Conservation (phyloP, 306 rosid genomes). For the Rosa chinensis region DNA sequence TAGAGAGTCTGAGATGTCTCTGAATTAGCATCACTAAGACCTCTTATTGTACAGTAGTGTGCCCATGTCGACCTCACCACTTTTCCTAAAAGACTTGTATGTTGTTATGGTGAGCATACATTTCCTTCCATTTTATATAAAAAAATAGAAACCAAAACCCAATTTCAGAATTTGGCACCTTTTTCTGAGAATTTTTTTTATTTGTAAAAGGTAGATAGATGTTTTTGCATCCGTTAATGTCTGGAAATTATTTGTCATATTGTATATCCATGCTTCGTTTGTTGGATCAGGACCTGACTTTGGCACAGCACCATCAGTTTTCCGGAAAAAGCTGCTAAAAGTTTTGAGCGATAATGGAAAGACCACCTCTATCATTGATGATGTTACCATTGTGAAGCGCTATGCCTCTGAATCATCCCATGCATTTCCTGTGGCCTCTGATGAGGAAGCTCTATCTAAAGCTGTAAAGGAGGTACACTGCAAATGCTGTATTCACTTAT, state of each 20-base stretch:
- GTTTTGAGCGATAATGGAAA: slow-evolving; percentile 71
- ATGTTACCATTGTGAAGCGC: slow-evolving; percentile 75
- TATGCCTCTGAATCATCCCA: slow-evolving; percentile 74
- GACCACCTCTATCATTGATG: slow-evolving; percentile 73
- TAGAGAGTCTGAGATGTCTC: neutral
- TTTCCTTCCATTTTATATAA: neutral
- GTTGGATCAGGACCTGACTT: slow-evolving; percentile 76
- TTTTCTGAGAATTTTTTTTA: neutral
- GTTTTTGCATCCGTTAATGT: neutral
- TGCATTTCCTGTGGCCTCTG: slow-evolving; percentile 78
- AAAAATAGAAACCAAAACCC: neutral
- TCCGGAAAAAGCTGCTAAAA: slow-evolving; percentile 68
- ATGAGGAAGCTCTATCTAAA: slow-evolving; percentile 81
- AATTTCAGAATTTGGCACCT: neutral
- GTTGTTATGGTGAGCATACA: neutral
- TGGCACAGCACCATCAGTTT: slow-evolving; percentile 77
- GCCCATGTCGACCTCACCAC: neutral
- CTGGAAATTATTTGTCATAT: neutral
- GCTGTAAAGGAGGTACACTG: slow-evolving; percentile 70
- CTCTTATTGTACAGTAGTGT: neutral
- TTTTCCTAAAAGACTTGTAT: neutral
- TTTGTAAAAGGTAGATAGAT: neutral
- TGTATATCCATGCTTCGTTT: slow-evolving; percentile 8
- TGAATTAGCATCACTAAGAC: neutral
- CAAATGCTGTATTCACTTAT: slow-evolving; percentile 11